Evolutionary conservation across 2,329 filamentous ascomycete genomes (phyloP), one percentile per base, ranked within the genome.

Genomic region (Dactylella cylindrospora): DNA sequence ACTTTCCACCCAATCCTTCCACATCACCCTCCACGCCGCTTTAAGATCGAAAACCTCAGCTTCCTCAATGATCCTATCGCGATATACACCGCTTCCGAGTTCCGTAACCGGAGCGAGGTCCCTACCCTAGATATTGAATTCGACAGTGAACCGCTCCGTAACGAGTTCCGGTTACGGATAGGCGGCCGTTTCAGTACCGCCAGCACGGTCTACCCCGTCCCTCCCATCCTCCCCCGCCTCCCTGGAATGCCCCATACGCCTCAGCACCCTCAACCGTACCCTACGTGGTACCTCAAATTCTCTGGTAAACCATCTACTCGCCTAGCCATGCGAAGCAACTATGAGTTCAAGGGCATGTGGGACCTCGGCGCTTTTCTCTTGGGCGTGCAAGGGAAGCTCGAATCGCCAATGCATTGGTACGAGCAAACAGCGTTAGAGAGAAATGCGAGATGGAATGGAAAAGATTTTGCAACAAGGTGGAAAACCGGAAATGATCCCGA

Each of bases 401-500:
- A 62, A 40, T 62, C 57, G 4, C 43, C 29, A 15, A 33, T 22
- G 6, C 35, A 54, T 35, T 62, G 57, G 57, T 50, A 54, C 35
- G 57, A 62, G 36, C 26, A 54, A 9, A 50, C 35, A 13, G 15
- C 57, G 5, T 9, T 45, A 1, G 57, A 62, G 40, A 35, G 33
- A 22, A 62, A 62, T 26, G 57, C 44, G 29, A 49, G 57, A 5
- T 62, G 57, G 57, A 62, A 62, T 22, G 57, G 57, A n/a, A 22
- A 20, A 15, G 26, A 53, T 1, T 49, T 25, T 26, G 38, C 22
- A 8, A 20, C 15, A 5, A 54, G 45, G 12, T 38, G 13, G 13
- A 10, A 7, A 1, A 54, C 57, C 1, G 57, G 57, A 12, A 25
- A 49, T 10, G 57, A 62, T 15, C 39, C 26, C 17, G 41, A 62